Base-by-base conservation (phyloP, 2,329 filamentous ascomycete species). In the Penicillium frequentans region DNA sequence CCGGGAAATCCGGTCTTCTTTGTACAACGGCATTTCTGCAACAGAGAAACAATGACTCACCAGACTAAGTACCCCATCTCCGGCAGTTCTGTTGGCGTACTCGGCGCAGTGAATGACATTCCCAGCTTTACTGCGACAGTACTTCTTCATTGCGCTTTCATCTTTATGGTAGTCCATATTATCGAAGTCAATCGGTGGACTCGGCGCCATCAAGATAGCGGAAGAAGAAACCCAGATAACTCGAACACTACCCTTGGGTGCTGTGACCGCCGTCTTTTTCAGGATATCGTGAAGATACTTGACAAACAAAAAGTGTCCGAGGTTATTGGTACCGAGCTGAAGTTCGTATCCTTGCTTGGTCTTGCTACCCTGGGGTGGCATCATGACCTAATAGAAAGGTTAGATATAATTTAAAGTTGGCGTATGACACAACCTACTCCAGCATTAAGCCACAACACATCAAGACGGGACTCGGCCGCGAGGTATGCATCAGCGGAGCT, bases 401-500 rank as follows among this genome's bases (percentile, higher is more conserved):
- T 29, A 44, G 49, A 33, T 3, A n/a, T 5, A 19, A 24, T 24
- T 26, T 2, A 13, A 26, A 1, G 3, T 10, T 2, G 2, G 14
- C 21, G 6, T 6, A 3, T 5, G 13, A 19, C 23, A 26, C 14
- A n/a, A 16, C 48, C 14, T 24, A 52, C 49, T 6, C 58, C 64
- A 4, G 70, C 71, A 62, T 73, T 73, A 49, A 72, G 67, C 62
- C 70, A 76, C 0, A 81, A 67, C 3, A 78, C 74, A 58, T 81
- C 67, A 0, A 80, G 69, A 19, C 64, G 67, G 3, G 54, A 44
- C 59, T 80, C 77, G 24, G 64, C 64, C 1, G 60, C 50, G 0
- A 74, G 58, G 52, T 80, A 79, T 5, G 67, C 62, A 2, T 75
- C 60, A 0, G 69, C 77, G 1, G 75, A 70, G 0, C 60, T 54